A percentile compares a stretch with the other conserved stretches of the same genome.
Conservation (phyloP, 202 grass and related monocot genomes). For the Elaeis oleifera region DNA sequence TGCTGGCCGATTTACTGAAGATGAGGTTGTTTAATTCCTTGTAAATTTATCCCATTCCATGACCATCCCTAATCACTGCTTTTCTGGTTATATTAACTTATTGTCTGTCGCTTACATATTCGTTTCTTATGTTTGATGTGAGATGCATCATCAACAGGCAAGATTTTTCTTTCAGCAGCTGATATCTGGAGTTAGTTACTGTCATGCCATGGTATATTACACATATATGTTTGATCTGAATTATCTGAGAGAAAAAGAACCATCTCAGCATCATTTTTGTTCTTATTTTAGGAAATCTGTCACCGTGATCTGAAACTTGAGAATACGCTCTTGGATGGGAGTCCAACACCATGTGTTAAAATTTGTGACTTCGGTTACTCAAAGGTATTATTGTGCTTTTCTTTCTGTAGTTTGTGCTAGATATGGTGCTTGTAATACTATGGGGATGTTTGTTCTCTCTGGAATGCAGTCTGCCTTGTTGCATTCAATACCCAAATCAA, state of each 20-base stretch:
- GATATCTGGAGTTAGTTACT: constrained; percentile 92
- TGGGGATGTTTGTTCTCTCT: constrained; percentile 1
- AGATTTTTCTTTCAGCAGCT: constrained; percentile 93
- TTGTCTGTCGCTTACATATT: not conserved
- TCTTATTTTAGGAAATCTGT: constrained; percentile 63
- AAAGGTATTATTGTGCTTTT: constrained; percentile 41
- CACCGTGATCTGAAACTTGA: constrained; percentile 99
- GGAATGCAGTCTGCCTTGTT: constrained; percentile 73
- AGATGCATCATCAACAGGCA: constrained; percentile 32
- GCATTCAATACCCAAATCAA: constrained; percentile 86
- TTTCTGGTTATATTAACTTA: not conserved
- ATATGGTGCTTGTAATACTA: not conserved
- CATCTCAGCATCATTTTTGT: not conserved
- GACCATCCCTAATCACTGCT: not conserved
- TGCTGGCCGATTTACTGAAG: constrained; percentile 86
- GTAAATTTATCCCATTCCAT: constrained; percentile 1
- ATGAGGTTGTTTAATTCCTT: constrained; percentile 46
- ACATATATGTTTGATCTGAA: not conserved
- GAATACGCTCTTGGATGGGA: constrained; percentile 91
- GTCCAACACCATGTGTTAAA: constrained; percentile 68
- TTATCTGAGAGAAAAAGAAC: not conserved
- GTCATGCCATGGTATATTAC: constrained; percentile 64
- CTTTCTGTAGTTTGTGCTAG: not conserved
- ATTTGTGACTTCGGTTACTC: constrained; percentile 98
- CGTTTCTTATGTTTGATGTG: not conserved